These are phyloP conservation scores for Coemansia sp. DNA, from an alignment of 192 early-diverging fungal genomes.

Conservation along the genomic window DNA sequence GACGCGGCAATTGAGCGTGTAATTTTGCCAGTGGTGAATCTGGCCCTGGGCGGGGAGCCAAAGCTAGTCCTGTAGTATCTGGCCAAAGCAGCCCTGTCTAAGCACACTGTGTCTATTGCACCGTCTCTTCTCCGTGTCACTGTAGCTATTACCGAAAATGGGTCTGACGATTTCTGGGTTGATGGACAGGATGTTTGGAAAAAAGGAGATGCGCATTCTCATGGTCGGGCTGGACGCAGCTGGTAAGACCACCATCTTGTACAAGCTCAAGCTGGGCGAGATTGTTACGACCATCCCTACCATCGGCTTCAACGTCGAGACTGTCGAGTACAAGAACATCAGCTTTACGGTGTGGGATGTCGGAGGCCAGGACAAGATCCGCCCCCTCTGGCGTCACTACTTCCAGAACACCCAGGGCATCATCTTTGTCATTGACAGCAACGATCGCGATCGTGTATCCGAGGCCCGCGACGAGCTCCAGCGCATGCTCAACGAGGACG, in stretches of 20 bases:
- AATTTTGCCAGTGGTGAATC: neutral
- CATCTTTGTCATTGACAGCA: slow-evolving; percentile 97
- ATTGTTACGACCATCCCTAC: slow-evolving; percentile 99
- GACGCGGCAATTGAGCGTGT: neutral
- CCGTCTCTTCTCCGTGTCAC: neutral
- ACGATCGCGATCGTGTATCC: slow-evolving; percentile 90
- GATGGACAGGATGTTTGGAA: slow-evolving; percentile 74
- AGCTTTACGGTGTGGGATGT: slow-evolving; percentile 99
- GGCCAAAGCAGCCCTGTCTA: neutral
- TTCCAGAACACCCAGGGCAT: slow-evolving; percentile 97
- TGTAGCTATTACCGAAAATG: slow-evolving; percentile 58
- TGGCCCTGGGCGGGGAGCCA: neutral
- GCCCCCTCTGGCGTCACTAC: slow-evolving; percentile 98
- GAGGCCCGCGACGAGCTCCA: slow-evolving; percentile 94
- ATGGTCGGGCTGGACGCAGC: slow-evolving; percentile 96
- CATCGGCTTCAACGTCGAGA: slow-evolving; percentile 99
- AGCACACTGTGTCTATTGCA: neutral
- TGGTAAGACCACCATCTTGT: slow-evolving; percentile 98
- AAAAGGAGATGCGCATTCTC: slow-evolving; percentile 95
- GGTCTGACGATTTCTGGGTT: slow-evolving; percentile 82
- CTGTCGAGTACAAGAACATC: slow-evolving; percentile 98
- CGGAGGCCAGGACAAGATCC: slow-evolving; percentile 98
- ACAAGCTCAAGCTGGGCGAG: slow-evolving; percentile 98
- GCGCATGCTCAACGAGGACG: slow-evolving; percentile 94
- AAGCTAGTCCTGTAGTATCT: neutral